phyloP scores from a whole-genome alignment of 768 basidiomycete species.

The Boletus speciosus region DNA sequence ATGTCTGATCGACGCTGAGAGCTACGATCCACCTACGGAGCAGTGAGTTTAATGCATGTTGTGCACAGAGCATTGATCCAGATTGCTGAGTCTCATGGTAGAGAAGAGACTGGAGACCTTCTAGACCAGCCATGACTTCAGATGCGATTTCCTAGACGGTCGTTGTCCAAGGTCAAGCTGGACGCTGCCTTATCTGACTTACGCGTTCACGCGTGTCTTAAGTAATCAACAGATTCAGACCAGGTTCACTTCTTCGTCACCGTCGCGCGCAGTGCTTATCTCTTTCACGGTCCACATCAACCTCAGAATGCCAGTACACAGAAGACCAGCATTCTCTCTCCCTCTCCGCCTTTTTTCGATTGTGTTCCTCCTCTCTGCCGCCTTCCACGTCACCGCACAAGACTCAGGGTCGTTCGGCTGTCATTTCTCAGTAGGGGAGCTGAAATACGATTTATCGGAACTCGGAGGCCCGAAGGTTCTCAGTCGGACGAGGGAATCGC shows the following conservation, averaged over 20 bases:
- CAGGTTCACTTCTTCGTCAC: neutral
- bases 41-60: slow-evolving; percentile 79
- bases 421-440: slow-evolving; percentile 35
- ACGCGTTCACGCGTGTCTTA: slow-evolving; percentile 34
- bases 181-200: slow-evolving; percentile 18
- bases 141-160: slow-evolving; percentile 8
- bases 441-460: slow-evolving; percentile 57
- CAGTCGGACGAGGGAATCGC: slow-evolving; percentile 50
- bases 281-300: neutral
- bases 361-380: slow-evolving; percentile 19
- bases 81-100: slow-evolving; percentile 78
- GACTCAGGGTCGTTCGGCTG: slow-evolving; percentile 52
- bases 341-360: slow-evolving; percentile 7
- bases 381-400: slow-evolving; percentile 32
- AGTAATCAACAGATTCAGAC: slow-evolving; percentile 19
- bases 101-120: slow-evolving; percentile 51
- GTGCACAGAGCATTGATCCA: slow-evolving; percentile 84
- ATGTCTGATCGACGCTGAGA: slow-evolving; percentile 40
- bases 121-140: slow-evolving; percentile 53
- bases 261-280: neutral
- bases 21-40: slow-evolving; percentile 52
- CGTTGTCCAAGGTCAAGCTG: slow-evolving; percentile 11
- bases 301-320: slow-evolving; percentile 23
- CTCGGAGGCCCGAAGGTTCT: slow-evolving; percentile 52
- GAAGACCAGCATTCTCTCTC: slow-evolving; percentile 2